These are phyloP conservation scores for Coemansia sp. DNA, from an alignment of 192 early-diverging fungal species.

Conservation along the genomic window DNA sequence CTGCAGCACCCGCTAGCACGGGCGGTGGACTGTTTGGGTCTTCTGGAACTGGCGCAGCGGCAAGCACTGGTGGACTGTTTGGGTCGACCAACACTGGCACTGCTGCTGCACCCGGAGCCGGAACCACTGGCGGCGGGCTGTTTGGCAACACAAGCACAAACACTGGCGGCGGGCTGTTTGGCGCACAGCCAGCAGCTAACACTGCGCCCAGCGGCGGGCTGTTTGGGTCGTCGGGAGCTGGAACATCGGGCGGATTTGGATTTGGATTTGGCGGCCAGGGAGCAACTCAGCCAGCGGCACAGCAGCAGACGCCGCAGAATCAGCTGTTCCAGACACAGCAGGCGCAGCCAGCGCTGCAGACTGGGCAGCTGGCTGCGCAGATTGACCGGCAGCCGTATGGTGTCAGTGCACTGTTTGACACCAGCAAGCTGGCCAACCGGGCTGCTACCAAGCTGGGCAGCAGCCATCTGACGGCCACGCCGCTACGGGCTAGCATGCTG, in stretches of 20 bases:
- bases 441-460: conserved; percentile 15
- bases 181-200: conserved; percentile 14
- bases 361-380: conserved; percentile 59
- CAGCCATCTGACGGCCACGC: conserved; percentile 42
- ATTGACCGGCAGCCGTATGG: conserved; percentile 91
- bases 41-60: conserved; percentile 22
- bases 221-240: conserved; percentile 13
- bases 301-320: background rate
- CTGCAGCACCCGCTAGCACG: conserved; percentile 32
- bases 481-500: conserved; percentile 29
- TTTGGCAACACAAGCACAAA: conserved; percentile 13
- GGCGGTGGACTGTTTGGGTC: conserved; percentile 44
- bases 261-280: conserved; percentile 19
- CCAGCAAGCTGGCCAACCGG: conserved; percentile 26
- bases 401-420: conserved; percentile 74
- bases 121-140: conserved; percentile 3
- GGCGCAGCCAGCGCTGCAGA: conserved; percentile 14
- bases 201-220: background rate
- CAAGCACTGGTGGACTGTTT: conserved; percentile 2
- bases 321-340: conserved; percentile 7
- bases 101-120: conserved; percentile 1
- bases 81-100: conserved; percentile 16
- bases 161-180: conserved; percentile 7
- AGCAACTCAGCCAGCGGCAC: background rate
- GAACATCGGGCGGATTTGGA: conserved; percentile 9